A percentile compares a stretch with the other conserved stretches of the same genome.
Conservation (phyloP, 225 moss, liverwort and hornwort genomes). For the Pseudisothecium myosuroides region DNA sequence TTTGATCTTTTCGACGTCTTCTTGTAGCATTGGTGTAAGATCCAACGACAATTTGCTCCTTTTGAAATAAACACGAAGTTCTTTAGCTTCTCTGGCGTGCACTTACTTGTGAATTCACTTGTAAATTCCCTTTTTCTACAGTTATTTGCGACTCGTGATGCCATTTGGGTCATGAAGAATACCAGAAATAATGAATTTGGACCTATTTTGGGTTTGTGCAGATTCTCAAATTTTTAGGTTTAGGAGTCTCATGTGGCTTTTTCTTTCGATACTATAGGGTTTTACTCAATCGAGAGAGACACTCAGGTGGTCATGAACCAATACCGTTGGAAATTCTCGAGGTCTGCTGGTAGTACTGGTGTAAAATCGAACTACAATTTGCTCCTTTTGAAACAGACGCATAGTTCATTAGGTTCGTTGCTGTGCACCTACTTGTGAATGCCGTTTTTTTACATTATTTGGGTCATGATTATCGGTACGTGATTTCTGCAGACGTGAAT, state of each 20-base stretch:
- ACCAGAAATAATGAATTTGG: neutral
- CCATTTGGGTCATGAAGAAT: neutral
- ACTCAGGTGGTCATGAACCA: neutral
- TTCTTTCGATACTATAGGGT: neutral
- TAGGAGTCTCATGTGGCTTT: neutral
- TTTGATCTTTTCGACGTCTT: neutral
- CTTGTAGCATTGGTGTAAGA: neutral
- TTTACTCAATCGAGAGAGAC: neutral
- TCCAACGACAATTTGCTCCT: neutral
- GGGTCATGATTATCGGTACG: neutral
- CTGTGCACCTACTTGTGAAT: neutral
- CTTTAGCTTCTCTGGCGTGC: neutral
- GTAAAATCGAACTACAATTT: neutral
- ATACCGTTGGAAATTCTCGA: neutral
- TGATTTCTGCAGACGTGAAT: neutral
- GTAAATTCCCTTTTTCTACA: neutral
- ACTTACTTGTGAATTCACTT: neutral
- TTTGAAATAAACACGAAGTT: neutral
- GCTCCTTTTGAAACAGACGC: neutral
- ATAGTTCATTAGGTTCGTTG: neutral
- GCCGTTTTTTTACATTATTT: neutral
- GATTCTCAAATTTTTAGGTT: neutral
- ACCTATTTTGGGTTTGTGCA: neutral
- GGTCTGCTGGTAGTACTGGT: neutral
- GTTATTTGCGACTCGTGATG: neutral